Conservation (phyloP, 2,329 filamentous ascomycete species). For the Pseudohalonectria lignicola region DNA sequence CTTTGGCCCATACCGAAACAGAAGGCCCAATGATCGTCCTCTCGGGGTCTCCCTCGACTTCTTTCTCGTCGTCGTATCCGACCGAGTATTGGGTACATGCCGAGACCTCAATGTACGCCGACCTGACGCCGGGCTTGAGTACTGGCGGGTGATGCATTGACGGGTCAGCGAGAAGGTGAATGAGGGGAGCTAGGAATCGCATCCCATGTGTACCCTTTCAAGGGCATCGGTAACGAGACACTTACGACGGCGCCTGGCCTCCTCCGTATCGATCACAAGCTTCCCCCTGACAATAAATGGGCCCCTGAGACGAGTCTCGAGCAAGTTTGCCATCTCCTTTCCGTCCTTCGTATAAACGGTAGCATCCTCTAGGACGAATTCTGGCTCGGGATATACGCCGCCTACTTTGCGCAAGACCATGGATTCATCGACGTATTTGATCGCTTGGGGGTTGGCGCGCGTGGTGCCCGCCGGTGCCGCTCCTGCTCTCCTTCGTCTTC, state of each 20-base stretch:
- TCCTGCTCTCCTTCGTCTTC: no score
- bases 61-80: slow-evolving; percentile 30
- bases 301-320: slow-evolving; percentile 47
- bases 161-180: not conserved
- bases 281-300: slow-evolving; percentile 52
- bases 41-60: no score
- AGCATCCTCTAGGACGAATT: slow-evolving; percentile 50
- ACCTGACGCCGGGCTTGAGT: slow-evolving; percentile 17
- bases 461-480: no score
- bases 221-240: not conserved
- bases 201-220: no score
- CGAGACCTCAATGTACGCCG: slow-evolving; percentile 42
- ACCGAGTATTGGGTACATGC: slow-evolving; percentile 40
- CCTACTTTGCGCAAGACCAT: slow-evolving; percentile 3
- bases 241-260: slow-evolving; percentile 17
- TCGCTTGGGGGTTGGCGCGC: no score
- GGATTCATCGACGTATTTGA: not conserved
- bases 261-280: slow-evolving; percentile 37
- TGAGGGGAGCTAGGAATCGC: no score
- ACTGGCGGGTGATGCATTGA: slow-evolving; percentile 14
- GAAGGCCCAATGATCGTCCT: no score
- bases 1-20: slow-evolving; percentile 55
- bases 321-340: slow-evolving; percentile 44
- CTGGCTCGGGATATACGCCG: slow-evolving; percentile 37
- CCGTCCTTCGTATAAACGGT: slow-evolving; percentile 45